A percentile compares a stretch with the other conserved stretches of the same genome.
phyloP scores from a whole-genome alignment of 2,329 filamentous ascomycete species.

The Drechslerella stenobrocha region DNA sequence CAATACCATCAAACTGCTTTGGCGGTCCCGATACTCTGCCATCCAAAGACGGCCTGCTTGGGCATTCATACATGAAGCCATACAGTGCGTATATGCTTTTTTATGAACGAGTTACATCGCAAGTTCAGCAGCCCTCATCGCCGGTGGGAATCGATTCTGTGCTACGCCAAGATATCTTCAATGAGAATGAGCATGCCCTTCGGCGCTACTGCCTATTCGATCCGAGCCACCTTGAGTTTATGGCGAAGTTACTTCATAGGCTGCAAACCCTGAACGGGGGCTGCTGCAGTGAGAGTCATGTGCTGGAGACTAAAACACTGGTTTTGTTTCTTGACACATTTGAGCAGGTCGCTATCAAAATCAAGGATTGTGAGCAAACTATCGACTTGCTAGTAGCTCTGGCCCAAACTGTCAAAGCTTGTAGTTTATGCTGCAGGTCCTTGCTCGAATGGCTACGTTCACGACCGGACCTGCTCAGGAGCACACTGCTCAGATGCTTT shows the following conservation, averaged over 20 bases:
- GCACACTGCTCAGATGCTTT: conserved; percentile 50
- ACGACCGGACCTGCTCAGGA: conserved; percentile 46
- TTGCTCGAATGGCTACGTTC: conserved; percentile 50
- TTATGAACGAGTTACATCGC: conserved; percentile 77
- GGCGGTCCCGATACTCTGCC: conserved; percentile 65
- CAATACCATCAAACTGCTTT: conserved; percentile 77
- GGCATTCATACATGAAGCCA: conserved; percentile 62
- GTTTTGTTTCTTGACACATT: conserved; percentile 64
- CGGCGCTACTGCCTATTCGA: conserved; percentile 80
- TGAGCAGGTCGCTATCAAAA: conserved; percentile 73
- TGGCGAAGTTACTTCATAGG: conserved; percentile 65
- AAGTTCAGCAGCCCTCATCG: conserved; percentile 61
- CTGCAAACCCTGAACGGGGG: conserved; percentile 60
- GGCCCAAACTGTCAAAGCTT: conserved; percentile 60
- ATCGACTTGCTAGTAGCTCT: conserved; percentile 61
- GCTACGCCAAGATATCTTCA: conserved; percentile 64
- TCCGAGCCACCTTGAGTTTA: conserved; percentile 68
- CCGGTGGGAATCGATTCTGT: conserved; percentile 54
- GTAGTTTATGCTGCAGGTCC: conserved; percentile 49
- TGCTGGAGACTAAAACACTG: conserved; percentile 58
- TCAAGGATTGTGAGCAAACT: conserved; percentile 70
- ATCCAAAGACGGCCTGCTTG: conserved; percentile 36
- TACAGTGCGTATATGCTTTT: conserved; percentile 98
- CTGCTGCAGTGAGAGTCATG: conserved; percentile 59
- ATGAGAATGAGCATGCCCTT: conserved; percentile 73